phyloP scores from a whole-genome alignment of 306 rosid species.

The Acmispon strigosus region DNA sequence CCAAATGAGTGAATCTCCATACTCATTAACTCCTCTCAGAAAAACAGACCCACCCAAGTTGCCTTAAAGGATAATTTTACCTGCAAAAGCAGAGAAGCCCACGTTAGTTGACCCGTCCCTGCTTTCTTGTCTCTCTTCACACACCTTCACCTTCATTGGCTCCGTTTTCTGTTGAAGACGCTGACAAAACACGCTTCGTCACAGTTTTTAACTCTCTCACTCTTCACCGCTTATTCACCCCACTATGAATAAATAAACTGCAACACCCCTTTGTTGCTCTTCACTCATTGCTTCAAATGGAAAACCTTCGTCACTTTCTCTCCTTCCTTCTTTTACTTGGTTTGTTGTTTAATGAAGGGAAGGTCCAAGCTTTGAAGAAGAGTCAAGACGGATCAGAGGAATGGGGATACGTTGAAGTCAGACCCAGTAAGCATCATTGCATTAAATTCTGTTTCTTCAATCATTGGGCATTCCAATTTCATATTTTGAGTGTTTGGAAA shows the following conservation, averaged over 20 bases:
- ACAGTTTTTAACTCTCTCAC: not conserved
- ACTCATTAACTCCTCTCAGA: no score
- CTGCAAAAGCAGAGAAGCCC: no score
- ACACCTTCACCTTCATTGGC: not conserved
- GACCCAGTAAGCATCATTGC: slow-evolving; percentile 67
- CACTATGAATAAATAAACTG: slow-evolving; percentile 2
- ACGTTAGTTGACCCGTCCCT: no score
- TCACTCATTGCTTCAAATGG: slow-evolving; percentile 43
- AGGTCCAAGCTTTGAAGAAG: slow-evolving; percentile 16
- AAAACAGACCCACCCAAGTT: no score
- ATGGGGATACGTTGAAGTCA: slow-evolving; percentile 93
- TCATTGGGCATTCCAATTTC: not conserved
- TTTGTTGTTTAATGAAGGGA: slow-evolving; percentile 32
- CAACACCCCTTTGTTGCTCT: not conserved
- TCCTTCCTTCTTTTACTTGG: slow-evolving; percentile 30
- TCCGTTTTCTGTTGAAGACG: slow-evolving; percentile 7
- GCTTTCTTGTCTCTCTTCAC: no score
- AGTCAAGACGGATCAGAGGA: slow-evolving; percentile 57
- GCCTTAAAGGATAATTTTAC: no score
- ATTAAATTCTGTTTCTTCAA: not conserved
- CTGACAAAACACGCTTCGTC: not conserved
- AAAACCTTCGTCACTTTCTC: slow-evolving; percentile 10
- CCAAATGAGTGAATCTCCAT: no score
- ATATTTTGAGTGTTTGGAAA: not conserved
- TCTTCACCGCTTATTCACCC: not conserved